Base-by-base conservation (phyloP, 2,329 filamentous ascomycete species). In the Metarhizium album region DNA sequence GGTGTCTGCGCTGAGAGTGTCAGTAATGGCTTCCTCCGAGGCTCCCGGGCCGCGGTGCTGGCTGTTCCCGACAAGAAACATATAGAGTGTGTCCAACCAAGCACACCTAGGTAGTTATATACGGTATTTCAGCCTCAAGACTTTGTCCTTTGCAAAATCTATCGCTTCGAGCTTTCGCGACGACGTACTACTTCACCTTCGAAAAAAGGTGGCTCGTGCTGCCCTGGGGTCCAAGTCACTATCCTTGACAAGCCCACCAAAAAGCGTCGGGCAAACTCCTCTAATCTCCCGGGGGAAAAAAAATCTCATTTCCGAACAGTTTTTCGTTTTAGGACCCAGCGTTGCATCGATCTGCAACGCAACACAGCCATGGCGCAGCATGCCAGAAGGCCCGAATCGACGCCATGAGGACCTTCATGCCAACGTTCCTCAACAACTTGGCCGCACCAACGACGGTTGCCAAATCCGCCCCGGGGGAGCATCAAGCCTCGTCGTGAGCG, bases 291-390 rank as follows among this genome's bases (percentile, higher is more conserved):
- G 46, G 20, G 23, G 23, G 11, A 23, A 18, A 20, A 22, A 9
- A n/a, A 7, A 20, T 40, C 27, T 9, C 9, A 40, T 40, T 40
- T 11, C 37, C 16, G n/a, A n/a, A n/a, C n/a, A n/a, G 35, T 38
- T 8, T 38, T 38, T 22, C 20, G n/a, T 9, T 40, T 40, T 20
- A 16, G 20, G 18, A 40, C 16, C 16, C n/a, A 40, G 16, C 5
- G n/a, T 40, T 18, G 37, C 13, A 40, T 40, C 37, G 37, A 40
- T 18, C 37, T 40, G 37, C 37, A 40, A 24, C 33, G 46, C 46
- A 47, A 38, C 31, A 31, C 38, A 51, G 31, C 14, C 40, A 48
- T 11, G 24, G 45, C 22, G 31, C 50, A 51, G 31, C 45, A 27
- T 20, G 16, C 24, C 40, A 38, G 38, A 7, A 48, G n/a, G 45